These are phyloP conservation scores for Rhynchospora breviuscula DNA, from an alignment of 176 grass and related monocot genomes.

Conservation along the genomic window DNA sequence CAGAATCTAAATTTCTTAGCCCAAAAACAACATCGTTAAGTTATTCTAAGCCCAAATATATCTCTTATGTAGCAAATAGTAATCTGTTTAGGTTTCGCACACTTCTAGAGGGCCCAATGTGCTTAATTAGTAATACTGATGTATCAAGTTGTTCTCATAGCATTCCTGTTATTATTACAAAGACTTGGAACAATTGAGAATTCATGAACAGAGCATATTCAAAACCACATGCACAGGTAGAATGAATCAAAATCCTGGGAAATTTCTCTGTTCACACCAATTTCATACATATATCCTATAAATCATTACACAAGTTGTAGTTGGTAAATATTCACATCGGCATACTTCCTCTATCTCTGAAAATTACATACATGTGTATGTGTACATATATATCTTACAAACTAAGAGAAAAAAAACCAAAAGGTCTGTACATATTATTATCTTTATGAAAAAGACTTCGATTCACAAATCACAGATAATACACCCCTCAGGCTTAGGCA, in stretches of 20 bases:
- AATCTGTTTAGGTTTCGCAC: no score
- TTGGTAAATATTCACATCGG: neutral
- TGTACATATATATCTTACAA: neutral
- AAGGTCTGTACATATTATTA: neutral
- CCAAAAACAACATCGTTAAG: no score
- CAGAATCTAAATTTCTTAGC: no score
- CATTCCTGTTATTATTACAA: no score
- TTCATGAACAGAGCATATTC: neutral
- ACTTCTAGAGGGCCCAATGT: no score
- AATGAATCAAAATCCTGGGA: neutral
- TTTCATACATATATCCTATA: neutral
- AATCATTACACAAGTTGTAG: neutral
- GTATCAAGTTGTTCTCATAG: no score
- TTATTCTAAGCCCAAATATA: no score
- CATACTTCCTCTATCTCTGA: neutral
- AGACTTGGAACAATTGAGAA: no score
- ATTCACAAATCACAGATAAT: neutral
- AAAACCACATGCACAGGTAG: neutral
- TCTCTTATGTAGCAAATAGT: no score
- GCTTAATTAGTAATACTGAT: no score
- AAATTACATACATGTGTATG: neutral
- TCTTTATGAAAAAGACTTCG: neutral
- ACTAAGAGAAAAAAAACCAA: neutral
- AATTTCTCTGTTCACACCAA: neutral
- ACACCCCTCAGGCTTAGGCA: slow-evolving; percentile 44